Conservation (phyloP, 2,329 filamentous ascomycete species). For the Botryosphaeria dothidea region DNA sequence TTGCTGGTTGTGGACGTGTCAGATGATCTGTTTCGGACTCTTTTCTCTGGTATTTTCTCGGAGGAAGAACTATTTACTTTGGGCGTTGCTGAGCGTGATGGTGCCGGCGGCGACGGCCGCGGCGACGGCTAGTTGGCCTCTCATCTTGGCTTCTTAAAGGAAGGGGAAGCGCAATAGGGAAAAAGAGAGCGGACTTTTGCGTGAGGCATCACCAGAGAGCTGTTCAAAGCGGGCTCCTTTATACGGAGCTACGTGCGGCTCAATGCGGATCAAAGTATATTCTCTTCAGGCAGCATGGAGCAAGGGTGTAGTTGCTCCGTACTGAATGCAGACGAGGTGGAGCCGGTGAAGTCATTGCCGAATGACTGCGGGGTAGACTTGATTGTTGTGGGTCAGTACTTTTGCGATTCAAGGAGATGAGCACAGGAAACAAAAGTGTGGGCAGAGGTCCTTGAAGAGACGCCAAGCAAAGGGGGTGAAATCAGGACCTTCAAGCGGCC, state of each 20-base stretch:
- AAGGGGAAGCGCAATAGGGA: not conserved
- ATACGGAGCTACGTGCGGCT: not conserved
- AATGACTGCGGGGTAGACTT: not conserved
- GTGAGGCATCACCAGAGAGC: not conserved
- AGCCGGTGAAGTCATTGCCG: not conserved
- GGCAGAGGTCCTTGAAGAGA: not conserved
- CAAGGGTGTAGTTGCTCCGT: not conserved
- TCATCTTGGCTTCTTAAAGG: not conserved
- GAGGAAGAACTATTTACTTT: not conserved
- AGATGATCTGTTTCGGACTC: not conserved
- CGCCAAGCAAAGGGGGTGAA: slow-evolving; percentile 4
- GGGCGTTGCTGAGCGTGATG: not conserved
- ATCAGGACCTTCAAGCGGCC: not conserved
- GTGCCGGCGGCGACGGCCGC: not conserved
- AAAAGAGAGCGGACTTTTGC: not conserved
- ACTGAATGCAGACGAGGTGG: not conserved
- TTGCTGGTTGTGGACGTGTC: not conserved
- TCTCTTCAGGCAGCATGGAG: not conserved
- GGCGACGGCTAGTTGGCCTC: not conserved
- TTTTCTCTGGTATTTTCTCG: not conserved
- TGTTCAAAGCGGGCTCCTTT: not conserved
- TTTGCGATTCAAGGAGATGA: not conserved
- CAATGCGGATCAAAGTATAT: not conserved
- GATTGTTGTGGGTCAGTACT: not conserved
- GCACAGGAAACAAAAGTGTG: not conserved